A percentile compares a stretch with the other conserved stretches of the same genome.
Conservation (phyloP, 2,329 filamentous ascomycete species). For the Aureobasidium zeae region DNA sequence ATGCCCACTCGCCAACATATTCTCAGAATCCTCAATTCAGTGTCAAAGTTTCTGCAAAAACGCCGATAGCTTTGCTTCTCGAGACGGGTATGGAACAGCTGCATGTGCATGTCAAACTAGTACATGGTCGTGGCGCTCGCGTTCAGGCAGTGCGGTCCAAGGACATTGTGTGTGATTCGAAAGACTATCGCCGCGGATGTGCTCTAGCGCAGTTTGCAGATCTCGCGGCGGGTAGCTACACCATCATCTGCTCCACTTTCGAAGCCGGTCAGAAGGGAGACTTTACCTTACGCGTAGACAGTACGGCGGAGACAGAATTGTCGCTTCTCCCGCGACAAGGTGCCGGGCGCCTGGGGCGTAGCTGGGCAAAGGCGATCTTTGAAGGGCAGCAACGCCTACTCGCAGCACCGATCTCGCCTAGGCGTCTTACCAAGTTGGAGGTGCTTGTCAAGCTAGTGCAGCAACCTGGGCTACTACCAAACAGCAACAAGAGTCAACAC, state of each 20-base stretch:
- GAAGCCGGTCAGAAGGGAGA: constrained; percentile 66
- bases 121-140: constrained; percentile 66
- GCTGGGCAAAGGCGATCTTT: constrained; percentile 47
- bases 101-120: constrained; percentile 74
- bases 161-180: constrained; percentile 73
- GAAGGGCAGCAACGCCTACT: constrained; percentile 43
- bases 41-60: constrained; percentile 48
- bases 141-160: constrained; percentile 60
- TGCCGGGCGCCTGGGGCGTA: constrained; percentile 61
- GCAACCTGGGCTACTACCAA: constrained; percentile 21
- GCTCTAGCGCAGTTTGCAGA: constrained; percentile 55
- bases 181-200: constrained; percentile 78
- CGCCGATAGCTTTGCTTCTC: constrained; percentile 63
- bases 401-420: constrained; percentile 41
- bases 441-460: constrained; percentile 7
- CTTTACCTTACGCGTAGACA: constrained; percentile 67
- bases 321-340: constrained; percentile 59
- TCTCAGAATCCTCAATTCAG: constrained; percentile 81
- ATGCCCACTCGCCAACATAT: constrained; percentile 65
- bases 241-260: constrained; percentile 83
- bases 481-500: constrained; percentile 21
- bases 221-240: constrained; percentile 68
- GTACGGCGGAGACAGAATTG: constrained; percentile 48
- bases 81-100: constrained; percentile 58
- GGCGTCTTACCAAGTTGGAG: constrained; percentile 37